These are phyloP conservation scores for Lactarius akahatsu DNA, from an alignment of 768 basidiomycete species.

Conservation along the genomic window DNA sequence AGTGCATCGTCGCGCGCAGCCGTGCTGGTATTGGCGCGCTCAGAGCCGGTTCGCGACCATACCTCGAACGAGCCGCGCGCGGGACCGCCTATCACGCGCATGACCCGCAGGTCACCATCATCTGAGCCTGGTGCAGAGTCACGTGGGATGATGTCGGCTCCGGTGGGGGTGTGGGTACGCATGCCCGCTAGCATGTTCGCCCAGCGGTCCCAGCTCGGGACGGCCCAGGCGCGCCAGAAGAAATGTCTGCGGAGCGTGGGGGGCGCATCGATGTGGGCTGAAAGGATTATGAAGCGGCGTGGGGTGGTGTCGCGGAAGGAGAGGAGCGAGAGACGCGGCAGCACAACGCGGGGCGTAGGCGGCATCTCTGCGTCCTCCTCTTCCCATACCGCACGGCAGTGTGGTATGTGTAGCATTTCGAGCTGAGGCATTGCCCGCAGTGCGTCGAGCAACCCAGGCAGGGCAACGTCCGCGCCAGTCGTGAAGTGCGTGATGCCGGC, in stretches of 20 bases:
- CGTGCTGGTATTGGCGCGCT: background rate
- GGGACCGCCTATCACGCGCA: constrained; percentile 9
- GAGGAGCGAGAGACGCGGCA: constrained; percentile 14
- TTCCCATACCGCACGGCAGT: constrained; percentile 24
- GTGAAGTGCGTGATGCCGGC: constrained; percentile 16
- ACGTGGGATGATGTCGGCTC: constrained; percentile 10
- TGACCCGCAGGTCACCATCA: constrained; percentile 10
- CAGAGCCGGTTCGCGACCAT: constrained; percentile 13
- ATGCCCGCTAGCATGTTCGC: background rate
- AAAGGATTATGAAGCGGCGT: constrained; percentile 20
- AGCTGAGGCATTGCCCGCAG: constrained; percentile 20
- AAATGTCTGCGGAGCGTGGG: constrained; percentile 18
- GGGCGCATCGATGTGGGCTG: constrained; percentile 14
- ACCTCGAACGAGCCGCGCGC: constrained; percentile 14
- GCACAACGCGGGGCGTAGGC: background rate
- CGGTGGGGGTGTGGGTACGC: background rate
- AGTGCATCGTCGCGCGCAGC: constrained; percentile 6
- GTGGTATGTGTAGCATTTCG: constrained; percentile 17
- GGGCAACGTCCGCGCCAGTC: constrained; percentile 11
- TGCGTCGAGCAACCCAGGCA: constrained; percentile 6
- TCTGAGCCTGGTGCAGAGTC: background rate
- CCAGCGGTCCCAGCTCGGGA: constrained; percentile 22
- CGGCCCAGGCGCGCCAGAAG: constrained; percentile 24
- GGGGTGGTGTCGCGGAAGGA: constrained; percentile 22
- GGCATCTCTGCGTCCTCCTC: background rate